Evolutionary conservation across 345 rosid genomes (phyloP), one percentile per base, ranked within the genome.

Genomic region (Hevea brasiliensis): DNA sequence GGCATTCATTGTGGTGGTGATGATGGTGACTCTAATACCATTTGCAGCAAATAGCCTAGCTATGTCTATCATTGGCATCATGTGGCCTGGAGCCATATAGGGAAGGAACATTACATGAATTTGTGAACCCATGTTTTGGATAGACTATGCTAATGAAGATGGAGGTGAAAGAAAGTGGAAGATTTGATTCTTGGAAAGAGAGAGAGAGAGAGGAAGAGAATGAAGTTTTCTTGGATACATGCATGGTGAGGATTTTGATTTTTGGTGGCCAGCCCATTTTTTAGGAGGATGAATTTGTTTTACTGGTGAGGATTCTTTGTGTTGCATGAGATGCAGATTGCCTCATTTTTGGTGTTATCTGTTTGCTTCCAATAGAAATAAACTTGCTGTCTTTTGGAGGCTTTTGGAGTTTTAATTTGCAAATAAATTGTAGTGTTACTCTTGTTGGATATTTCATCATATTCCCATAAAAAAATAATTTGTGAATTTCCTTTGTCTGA

Each of bases 41-140:
- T 70, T 60, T 6, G 74, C 76, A 18, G 85, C 80, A 40, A 82
- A 75, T 1, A 72, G 58, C 74, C 82, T 69, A 15, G 78, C 85
- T 47, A 79, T 79, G 71, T 76, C 82, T 0, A 79, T 70, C 85
- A 79, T 79, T 24, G 82, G 82, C 68, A 82, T 63, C 76, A 82
- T 79, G 68, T 82, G 82, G 74, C 85, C 82, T 70, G 80, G 80
- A n/a, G 82, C 85, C 69, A 76, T 27, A 71, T 59, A 79, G 13
- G 85, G 85, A 40, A 79, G 77, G 70, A 85, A 82, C 80, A 82
- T 82, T 3, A 74, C 71, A 60, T 80, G 84, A 20, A 76, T 40
- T 21, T 71, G 66, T 7, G 78, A 61, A 47, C 40, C 76, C 85
- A 77, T 77, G 55, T 61, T 67, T 8, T 13, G 2, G 12, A 51